phyloP scores from a whole-genome alignment of 2,329 filamentous ascomycete species.

The Metarhizium anisopliae region DNA sequence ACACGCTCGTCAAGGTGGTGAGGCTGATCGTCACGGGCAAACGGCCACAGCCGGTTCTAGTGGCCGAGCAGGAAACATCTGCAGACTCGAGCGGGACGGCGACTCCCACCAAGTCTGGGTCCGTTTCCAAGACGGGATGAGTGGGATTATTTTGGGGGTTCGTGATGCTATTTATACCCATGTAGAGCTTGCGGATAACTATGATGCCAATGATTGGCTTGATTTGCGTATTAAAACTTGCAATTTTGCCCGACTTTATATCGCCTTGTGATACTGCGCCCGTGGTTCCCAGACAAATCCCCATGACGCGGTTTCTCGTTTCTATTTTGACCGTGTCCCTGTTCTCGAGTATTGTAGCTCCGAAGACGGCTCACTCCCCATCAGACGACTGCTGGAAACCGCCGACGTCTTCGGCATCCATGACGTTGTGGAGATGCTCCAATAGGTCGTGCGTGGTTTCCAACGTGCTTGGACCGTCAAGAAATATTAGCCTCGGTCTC shows the following conservation, averaged over 20 bases:
- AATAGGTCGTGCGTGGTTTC: background rate
- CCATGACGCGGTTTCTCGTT: too few relatives aligned
- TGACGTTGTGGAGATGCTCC: background rate
- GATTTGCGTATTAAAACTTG: too few relatives aligned
- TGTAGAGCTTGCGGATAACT: background rate
- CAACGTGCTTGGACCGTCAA: background rate
- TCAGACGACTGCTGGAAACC: background rate
- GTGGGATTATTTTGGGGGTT: background rate
- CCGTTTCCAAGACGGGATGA: background rate
- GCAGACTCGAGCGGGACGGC: constrained; percentile 4
- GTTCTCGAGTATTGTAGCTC: background rate
- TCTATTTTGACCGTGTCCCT: too few relatives aligned
- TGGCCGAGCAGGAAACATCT: background rate
- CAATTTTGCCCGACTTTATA: too few relatives aligned
- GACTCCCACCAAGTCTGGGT: constrained; percentile 5
- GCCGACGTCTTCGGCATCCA: background rate
- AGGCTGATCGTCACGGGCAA: constrained; percentile 10
- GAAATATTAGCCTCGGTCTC: background rate
- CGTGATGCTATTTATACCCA: background rate
- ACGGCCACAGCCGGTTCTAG: background rate
- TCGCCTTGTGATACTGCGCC: too few relatives aligned
- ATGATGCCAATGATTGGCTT: background rate
- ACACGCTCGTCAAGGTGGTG: constrained; percentile 33
- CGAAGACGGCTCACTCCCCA: background rate
- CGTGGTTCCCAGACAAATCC: too few relatives aligned